A percentile compares a stretch with the other conserved stretches of the same genome.
phyloP scores from a whole-genome alignment of 495 filamentous ascomycete species.

The Aspergillus wentii region DNA sequence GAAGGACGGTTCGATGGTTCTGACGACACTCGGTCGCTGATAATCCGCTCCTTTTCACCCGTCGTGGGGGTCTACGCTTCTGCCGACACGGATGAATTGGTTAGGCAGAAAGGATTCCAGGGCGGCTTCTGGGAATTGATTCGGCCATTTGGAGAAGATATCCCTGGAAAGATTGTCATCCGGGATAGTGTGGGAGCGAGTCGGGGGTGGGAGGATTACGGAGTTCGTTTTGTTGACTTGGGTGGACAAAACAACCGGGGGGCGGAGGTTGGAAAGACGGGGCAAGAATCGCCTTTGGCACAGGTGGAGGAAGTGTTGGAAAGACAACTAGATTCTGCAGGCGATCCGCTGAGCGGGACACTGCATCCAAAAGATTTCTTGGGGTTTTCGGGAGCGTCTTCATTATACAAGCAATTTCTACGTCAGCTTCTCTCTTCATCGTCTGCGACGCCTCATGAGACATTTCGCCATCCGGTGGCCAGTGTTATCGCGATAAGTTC shows the following conservation, averaged over 20 bases:
- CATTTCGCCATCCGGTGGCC: slow-evolving; percentile 92
- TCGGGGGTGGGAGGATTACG: slow-evolving; percentile 82
- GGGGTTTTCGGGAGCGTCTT: slow-evolving; percentile 38
- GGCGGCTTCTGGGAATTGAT: slow-evolving; percentile 79
- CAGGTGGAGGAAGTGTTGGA: slow-evolving; percentile 60
- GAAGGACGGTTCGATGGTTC: slow-evolving; percentile 43
- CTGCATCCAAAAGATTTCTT: slow-evolving; percentile 28
- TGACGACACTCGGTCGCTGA: slow-evolving; percentile 67
- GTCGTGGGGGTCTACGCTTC: slow-evolving; percentile 82
- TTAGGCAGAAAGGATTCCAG: slow-evolving; percentile 78
- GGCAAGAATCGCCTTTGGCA: slow-evolving; percentile 27
- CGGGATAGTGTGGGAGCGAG: slow-evolving; percentile 84
- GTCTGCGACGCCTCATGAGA: slow-evolving; percentile 76
- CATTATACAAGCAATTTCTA: slow-evolving; percentile 77
- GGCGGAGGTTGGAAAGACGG: slow-evolving; percentile 15
- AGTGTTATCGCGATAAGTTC: slow-evolving; percentile 94
- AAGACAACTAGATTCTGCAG: slow-evolving; percentile 33
- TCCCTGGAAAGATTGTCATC: slow-evolving; percentile 84
- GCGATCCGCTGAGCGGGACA: slow-evolving; percentile 28
- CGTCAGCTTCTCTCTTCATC: slow-evolving; percentile 76
- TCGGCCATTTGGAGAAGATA: slow-evolving; percentile 83
- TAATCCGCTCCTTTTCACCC: slow-evolving; percentile 81
- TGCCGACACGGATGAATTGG: slow-evolving; percentile 72
- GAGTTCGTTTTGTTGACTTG: slow-evolving; percentile 71
- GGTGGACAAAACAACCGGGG: slow-evolving; percentile 17